Conservation (phyloP, 805 yeast genomes). For the Starmerella cellae region DNA sequence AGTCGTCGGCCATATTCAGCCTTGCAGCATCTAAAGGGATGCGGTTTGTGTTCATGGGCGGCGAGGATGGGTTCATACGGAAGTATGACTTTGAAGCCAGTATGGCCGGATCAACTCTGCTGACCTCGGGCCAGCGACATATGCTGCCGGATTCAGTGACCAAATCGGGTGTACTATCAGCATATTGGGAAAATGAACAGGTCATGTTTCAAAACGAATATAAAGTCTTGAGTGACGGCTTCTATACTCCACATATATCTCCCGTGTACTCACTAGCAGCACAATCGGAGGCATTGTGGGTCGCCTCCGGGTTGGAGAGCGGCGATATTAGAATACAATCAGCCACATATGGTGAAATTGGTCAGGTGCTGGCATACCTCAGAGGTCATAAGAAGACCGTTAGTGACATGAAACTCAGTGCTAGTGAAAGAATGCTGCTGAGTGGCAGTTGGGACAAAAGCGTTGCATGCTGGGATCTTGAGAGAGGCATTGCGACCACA, state of each 20-base stretch:
- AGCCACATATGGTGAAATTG: conserved; percentile 62
- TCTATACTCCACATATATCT: conserved; percentile 37
- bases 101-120: conserved; percentile 70
- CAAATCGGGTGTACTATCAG: conserved; percentile 66
- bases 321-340: conserved; percentile 86
- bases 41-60: conserved; percentile 83
- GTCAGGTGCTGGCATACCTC: conserved; percentile 65
- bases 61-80: conserved; percentile 87
- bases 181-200: conserved; percentile 95
- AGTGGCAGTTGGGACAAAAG: conserved; percentile 88
- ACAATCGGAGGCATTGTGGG: conserved; percentile 71
- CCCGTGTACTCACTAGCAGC: conserved; percentile 84
- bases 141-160: conserved; percentile 73
- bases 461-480: conserved; percentile 72
- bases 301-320: conserved; percentile 56
- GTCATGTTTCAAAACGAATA: conserved; percentile 44
- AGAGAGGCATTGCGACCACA: conserved; percentile 45
- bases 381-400: conserved; percentile 60
- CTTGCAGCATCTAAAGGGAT: conserved; percentile 67
- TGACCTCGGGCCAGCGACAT: conserved; percentile 85
- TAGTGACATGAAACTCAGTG: conserved; percentile 52
- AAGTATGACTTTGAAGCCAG: conserved; percentile 79
- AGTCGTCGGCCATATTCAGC: conserved; percentile 63
- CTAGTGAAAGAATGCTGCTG: conserved; percentile 47
- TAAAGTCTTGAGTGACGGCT: conserved; percentile 28